Base-by-base conservation (phyloP, 306 rosid genomes). In the Begonia loranthoides region DNA sequence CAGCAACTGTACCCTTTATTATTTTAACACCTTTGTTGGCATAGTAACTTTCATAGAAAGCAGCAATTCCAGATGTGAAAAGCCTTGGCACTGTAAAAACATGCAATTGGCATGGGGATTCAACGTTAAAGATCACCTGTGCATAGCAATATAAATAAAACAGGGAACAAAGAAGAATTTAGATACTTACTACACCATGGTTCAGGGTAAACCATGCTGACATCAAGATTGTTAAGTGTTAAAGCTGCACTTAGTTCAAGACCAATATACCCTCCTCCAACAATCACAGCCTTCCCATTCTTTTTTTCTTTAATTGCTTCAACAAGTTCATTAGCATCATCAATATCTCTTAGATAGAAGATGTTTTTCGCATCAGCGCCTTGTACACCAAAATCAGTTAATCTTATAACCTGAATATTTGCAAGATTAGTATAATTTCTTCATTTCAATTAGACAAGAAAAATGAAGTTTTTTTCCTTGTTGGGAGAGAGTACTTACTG, bases 321-420 rank as follows among this genome's bases (percentile, higher is more conserved):
- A 1, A 78, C 64, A 52, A 90, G 67, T 56, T 78, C 59, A 69
- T 90, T 95, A 11, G 95, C 99, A 71, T 90, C 99, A 21, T 80
- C 93, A 69, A 90, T 55, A 61, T 90, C 96, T 70, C 99, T 86
- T 76, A 90, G 73, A 68, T 90, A 90, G 69, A 78, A 78, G 55
- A 90, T 90, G 73, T 86, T 90, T 71, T 90, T 90, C 50, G 99
- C 92, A 60, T 83, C 87, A 70, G 99, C 99, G 59, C 99, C 99
- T 86, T 76, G 61, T 17, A 87, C 94, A 41, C 95, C 95, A 58
- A 90, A 90, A 66, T 90, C 96, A 11, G 86, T 12, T 74, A 90
- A 56, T 70, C 73, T 80, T 24, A 86, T 73, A 68, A 90, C 99
- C 99, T 87, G 71, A 51, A 52, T 62, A 64, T 15, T 17, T 50